Evolutionary conservation across 1,139 yeast genomes (phyloP).

Genomic region (Candida sojae): DNA sequence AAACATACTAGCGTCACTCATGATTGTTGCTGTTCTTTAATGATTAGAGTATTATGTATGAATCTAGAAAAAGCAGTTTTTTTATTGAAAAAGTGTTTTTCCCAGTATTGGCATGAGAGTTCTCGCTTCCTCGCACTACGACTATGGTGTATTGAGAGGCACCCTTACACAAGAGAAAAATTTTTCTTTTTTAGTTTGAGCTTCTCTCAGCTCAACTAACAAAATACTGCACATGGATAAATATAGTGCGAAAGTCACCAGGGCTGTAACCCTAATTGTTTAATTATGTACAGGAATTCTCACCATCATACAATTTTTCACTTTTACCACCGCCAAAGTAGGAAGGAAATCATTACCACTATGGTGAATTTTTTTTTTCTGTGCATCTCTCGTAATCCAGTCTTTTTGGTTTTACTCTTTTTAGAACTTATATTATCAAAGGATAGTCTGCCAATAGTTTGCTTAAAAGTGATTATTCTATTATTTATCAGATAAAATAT

Average conservation of each 20-base stretch:
- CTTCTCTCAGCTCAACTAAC: not conserved
- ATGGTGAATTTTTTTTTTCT: not conserved
- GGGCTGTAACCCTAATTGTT: constrained; percentile 5
- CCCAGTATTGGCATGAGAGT: constrained; percentile 1
- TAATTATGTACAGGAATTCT: constrained; percentile 1
- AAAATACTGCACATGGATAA: constrained; percentile 7
- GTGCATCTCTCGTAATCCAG: not conserved
- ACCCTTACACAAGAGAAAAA: not conserved
- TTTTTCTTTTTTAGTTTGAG: not conserved
- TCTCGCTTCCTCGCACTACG: not conserved
- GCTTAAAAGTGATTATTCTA: constrained; percentile 66
- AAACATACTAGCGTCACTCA: constrained; percentile 53
- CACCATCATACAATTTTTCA: not conserved
- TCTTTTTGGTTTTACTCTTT: not conserved
- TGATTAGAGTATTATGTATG: constrained; percentile 4
- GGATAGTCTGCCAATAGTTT: constrained; percentile 57
- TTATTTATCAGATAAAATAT: constrained; percentile 5
- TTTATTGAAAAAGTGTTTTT: constrained; percentile 10
- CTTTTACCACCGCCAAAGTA: not conserved
- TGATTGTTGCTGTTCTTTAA: constrained; percentile 21
- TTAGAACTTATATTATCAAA: constrained; percentile 25
- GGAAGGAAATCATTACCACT: no score
- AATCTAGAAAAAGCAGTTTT: constrained; percentile 5
- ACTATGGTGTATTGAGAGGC: no score
- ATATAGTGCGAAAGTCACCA: not conserved